Percentiles rank a stretch among this genome's conserved stretches.
phyloP scores from a whole-genome alignment of 2,329 filamentous ascomycete genomes.

The Penicillium sp. region DNA sequence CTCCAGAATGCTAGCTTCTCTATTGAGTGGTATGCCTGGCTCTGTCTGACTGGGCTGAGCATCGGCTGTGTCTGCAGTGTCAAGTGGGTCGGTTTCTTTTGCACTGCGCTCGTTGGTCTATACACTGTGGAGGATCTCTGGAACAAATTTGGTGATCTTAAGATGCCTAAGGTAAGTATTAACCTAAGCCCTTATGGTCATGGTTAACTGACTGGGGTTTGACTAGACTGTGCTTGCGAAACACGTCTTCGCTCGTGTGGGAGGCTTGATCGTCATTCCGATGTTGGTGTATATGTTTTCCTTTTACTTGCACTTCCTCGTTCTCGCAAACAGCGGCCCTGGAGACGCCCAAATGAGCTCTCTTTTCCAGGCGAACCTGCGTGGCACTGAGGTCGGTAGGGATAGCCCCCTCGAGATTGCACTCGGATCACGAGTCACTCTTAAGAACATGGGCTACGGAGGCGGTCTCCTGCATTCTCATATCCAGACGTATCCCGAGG shows the following conservation, averaged over 20 bases:
- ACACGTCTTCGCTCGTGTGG: slow-evolving; percentile 72
- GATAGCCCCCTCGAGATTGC: slow-evolving; percentile 92
- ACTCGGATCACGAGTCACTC: slow-evolving; percentile 77
- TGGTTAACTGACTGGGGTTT: slow-evolving; percentile 14
- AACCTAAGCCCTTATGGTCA: neutral
- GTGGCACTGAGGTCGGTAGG: slow-evolving; percentile 87
- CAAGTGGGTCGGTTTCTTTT: slow-evolving; percentile 96
- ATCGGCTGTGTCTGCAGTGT: slow-evolving; percentile 98
- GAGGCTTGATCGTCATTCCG: slow-evolving; percentile 83
- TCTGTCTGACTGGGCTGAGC: slow-evolving; percentile 86
- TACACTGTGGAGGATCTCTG: slow-evolving; percentile 96
- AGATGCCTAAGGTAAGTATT: slow-evolving; percentile 70
- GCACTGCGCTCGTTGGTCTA: slow-evolving; percentile 86
- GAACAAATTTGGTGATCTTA: slow-evolving; percentile 93
- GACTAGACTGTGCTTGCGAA: slow-evolving; percentile 61
- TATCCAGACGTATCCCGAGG: slow-evolving; percentile 91
- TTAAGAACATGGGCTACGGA: slow-evolving; percentile 99
- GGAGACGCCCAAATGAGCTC: slow-evolving; percentile 99
- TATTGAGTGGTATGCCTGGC: slow-evolving; percentile 88
- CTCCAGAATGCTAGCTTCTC: slow-evolving; percentile 82
- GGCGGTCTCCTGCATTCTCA: slow-evolving; percentile 95
- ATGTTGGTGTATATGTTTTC: slow-evolving; percentile 91
- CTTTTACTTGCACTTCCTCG: slow-evolving; percentile 89
- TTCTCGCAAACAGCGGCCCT: slow-evolving; percentile 87
- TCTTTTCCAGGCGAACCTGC: slow-evolving; percentile 94